Evolutionary conservation across 768 basidiomycete genomes (phyloP).

Genomic region (Mycena rebaudengoi): DNA sequence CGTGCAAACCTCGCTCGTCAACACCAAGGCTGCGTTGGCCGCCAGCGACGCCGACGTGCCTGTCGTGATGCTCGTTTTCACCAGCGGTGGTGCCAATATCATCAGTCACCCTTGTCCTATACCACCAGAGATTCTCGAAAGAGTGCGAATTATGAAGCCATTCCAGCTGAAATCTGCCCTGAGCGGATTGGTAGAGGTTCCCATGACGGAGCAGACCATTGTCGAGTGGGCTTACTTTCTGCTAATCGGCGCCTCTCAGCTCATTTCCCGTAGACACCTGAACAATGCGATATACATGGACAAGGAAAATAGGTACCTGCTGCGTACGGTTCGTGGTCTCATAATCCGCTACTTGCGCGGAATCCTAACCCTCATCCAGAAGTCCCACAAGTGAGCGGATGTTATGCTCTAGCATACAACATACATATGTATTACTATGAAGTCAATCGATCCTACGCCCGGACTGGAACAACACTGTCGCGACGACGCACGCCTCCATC

Average conservation of each 20-base stretch:
- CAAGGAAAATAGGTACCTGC: neutral
- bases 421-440: neutral
- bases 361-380: neutral
- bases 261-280: neutral
- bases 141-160: neutral
- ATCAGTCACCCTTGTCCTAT: neutral
- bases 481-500: slow-evolving; percentile 10
- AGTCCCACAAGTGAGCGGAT: too few species aligned
- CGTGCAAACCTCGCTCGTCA: neutral
- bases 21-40: neutral
- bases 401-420: neutral
- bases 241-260: neutral
- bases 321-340: neutral
- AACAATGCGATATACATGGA: neutral
- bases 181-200: neutral
- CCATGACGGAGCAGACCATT: neutral
- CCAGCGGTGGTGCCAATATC: neutral
- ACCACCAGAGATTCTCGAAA: neutral
- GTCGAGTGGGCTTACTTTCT: neutral
- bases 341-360: too few species aligned
- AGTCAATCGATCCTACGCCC: slow-evolving; percentile 4
- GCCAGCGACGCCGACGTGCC: neutral
- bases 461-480: slow-evolving; percentile 13
- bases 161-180: neutral
- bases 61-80: neutral